Evolutionary conservation across 23 red algal genomes (phyloP).

Genomic region (Gracilaria domingensis): DNA sequence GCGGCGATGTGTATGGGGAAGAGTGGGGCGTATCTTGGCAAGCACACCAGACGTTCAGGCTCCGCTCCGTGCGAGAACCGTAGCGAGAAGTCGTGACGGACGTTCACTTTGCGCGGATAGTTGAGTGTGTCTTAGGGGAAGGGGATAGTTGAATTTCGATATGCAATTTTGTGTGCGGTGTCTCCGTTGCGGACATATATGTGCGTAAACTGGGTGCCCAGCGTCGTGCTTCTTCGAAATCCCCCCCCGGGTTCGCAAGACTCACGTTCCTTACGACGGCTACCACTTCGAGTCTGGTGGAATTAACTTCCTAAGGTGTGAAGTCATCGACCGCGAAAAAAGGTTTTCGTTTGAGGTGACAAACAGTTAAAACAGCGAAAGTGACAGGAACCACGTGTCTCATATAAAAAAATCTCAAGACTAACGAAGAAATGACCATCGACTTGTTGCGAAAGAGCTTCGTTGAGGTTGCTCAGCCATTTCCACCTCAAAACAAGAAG

Average conservation of each 20-base stretch:
- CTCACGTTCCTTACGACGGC: not conserved
- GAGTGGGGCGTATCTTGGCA: not conserved
- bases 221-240: not conserved
- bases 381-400: constrained; percentile 15
- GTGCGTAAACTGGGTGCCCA: not conserved
- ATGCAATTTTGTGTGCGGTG: not conserved
- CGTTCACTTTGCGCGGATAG: not conserved
- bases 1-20: not conserved
- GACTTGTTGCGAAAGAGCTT: not conserved
- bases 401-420: constrained; percentile 28
- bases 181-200: not conserved
- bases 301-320: not conserved
- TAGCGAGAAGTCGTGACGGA: not conserved
- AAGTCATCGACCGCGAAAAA: constrained; percentile 12
- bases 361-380: not conserved
- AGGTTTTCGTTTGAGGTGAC: not conserved
- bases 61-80: not conserved
- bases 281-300: too few species aligned
- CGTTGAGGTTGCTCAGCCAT: not conserved
- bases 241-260: not conserved
- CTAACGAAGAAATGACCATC: constrained; percentile 4
- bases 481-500: too few species aligned
- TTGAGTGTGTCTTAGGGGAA: not conserved
- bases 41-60: not conserved
- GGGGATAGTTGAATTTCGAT: not conserved